These are phyloP conservation scores for Citrus maxima DNA, from an alignment of 345 rosid species.

Conservation along the genomic window DNA sequence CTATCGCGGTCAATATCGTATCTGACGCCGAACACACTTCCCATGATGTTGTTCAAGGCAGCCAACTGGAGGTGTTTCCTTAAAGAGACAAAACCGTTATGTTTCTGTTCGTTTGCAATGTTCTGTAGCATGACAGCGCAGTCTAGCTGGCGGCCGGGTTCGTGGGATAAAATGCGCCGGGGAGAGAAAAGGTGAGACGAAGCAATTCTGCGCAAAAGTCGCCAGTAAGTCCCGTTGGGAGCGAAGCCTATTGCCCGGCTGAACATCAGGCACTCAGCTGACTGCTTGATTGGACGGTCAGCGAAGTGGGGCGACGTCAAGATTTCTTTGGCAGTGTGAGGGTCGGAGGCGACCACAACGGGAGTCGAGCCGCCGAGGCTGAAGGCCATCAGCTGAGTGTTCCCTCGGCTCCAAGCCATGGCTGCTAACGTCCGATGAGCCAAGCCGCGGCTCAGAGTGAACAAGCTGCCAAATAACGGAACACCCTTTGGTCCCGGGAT, in stretches of 20 bases:
- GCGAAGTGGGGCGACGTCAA: conserved; percentile 63
- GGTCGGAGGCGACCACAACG: conserved; percentile 66
- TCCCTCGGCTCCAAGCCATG: conserved; percentile 44
- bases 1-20: conserved; percentile 34
- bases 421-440: conserved; percentile 71
- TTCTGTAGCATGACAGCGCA: conserved; percentile 43
- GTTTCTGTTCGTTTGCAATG: conserved; percentile 40
- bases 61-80: conserved; percentile 72
- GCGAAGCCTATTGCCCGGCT: conserved; percentile 91
- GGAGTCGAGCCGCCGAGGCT: conserved; percentile 82
- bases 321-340: conserved; percentile 65
- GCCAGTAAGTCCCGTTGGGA: conserved; percentile 84
- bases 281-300: conserved; percentile 83
- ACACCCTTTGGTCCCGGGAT: conserved; percentile 76
- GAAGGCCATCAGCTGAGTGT: conserved; percentile 70
- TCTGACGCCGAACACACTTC: conserved; percentile 77
- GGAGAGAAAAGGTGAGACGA: conserved; percentile 79
- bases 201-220: conserved; percentile 67
- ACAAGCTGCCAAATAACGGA: conserved; percentile 74
- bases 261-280: conserved; percentile 80
- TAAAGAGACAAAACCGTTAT: conserved; percentile 38
- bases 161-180: conserved; percentile 57
- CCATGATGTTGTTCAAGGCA: conserved; percentile 79
- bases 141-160: conserved; percentile 51
- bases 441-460: conserved; percentile 58